Conservation (phyloP, 1,284 basidiomycete species). For the Sanguinoderma infundibulare region DNA sequence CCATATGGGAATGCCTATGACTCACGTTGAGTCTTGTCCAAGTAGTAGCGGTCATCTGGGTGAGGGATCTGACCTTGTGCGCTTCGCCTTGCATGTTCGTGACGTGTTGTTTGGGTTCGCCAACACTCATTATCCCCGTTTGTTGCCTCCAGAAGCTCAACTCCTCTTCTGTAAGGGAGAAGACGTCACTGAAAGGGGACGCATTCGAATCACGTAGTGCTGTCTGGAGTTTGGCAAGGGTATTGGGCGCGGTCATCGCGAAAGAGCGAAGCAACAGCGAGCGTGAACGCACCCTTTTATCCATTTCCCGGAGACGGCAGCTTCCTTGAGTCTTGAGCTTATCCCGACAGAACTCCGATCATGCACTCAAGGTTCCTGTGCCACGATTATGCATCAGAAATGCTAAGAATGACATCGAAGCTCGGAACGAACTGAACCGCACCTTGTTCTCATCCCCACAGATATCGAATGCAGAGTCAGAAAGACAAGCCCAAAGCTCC, state of each 20-base stretch:
- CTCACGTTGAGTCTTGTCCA: background rate
- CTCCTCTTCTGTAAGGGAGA: constrained; percentile 27
- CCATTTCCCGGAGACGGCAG: no score
- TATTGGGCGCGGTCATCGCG: background rate
- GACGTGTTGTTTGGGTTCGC: constrained; percentile 47
- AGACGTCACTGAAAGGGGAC: background rate
- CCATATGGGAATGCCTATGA: background rate
- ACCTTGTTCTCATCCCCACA: background rate
- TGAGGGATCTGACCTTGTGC: constrained; percentile 1
- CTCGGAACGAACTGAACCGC: background rate
- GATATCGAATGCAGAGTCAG: no score
- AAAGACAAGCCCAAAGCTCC: no score
- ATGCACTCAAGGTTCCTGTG: background rate
- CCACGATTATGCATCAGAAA: background rate
- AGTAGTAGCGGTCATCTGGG: no score
- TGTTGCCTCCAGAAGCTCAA: constrained; percentile 41
- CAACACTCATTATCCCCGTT: constrained; percentile 44
- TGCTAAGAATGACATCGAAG: background rate
- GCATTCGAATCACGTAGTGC: background rate
- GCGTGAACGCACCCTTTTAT: background rate
- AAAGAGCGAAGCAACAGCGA: background rate
- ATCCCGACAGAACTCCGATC: background rate
- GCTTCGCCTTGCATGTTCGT: constrained; percentile 40
- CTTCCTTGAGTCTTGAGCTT: background rate
- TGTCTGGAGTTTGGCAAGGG: background rate